A percentile compares a stretch with the other conserved stretches of the same genome.
These are phyloP conservation scores for Pseudozyma pruni DNA, from an alignment of 1,284 basidiomycete genomes.

Conservation along the genomic window DNA sequence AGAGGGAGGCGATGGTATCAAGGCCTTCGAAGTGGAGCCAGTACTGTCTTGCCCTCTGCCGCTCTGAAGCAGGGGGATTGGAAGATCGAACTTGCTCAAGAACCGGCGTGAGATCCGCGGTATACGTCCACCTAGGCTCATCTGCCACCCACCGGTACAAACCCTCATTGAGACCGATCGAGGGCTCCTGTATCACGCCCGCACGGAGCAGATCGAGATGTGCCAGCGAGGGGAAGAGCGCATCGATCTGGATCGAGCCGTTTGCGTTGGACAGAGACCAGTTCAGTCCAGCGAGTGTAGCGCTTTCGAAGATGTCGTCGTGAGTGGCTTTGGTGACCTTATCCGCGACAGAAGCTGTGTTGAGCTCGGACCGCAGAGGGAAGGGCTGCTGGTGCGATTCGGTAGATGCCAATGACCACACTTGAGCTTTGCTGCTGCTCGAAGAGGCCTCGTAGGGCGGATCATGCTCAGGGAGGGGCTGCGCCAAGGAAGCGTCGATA, in stretches of 20 bases:
- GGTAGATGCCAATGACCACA: constrained; percentile 20
- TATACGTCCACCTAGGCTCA: constrained; percentile 75
- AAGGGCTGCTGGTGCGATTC: constrained; percentile 25
- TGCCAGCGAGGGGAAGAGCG: constrained; percentile 72
- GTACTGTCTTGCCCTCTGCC: no score
- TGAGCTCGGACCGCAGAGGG: constrained; percentile 5
- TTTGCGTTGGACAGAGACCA: constrained; percentile 74
- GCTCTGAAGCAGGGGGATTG: constrained; percentile 32
- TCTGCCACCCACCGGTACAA: constrained; percentile 74
- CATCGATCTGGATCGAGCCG: constrained; percentile 73
- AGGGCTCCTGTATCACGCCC: constrained; percentile 73
- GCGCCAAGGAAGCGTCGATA: background rate
- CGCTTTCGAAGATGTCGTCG: background rate
- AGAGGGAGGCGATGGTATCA: constrained; percentile 74
- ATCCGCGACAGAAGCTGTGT: background rate
- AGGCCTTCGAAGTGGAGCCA: constrained; percentile 75
- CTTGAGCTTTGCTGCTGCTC: background rate
- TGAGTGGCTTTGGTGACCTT: background rate
- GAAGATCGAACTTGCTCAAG: constrained; percentile 23
- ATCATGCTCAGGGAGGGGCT: background rate
- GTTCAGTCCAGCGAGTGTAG: constrained; percentile 4
- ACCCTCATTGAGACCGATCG: constrained; percentile 74
- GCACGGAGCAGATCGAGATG: constrained; percentile 73
- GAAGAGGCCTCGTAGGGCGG: background rate
- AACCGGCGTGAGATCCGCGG: constrained; percentile 72